Conservation (phyloP, 495 filamentous ascomycete genomes). For the Daldinia concentrica region DNA sequence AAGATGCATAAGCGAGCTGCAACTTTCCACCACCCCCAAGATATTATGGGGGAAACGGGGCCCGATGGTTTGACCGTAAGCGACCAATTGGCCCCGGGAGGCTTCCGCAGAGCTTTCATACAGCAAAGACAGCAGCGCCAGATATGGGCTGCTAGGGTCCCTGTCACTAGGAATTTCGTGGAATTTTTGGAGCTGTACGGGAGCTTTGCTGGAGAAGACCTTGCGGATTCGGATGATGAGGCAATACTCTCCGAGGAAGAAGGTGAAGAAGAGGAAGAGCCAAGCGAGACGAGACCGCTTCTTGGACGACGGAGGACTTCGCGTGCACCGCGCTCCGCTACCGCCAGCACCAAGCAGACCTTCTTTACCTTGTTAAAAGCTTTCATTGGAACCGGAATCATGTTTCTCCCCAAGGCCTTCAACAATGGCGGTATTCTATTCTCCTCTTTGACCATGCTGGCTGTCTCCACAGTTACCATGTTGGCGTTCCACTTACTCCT, state of each 20-base stretch:
- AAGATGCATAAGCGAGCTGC: slow-evolving; percentile 62
- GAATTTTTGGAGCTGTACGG: slow-evolving; percentile 76
- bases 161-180: slow-evolving; percentile 71
- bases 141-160: slow-evolving; percentile 54
- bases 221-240: slow-evolving; percentile 71
- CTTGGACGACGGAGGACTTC: slow-evolving; percentile 61
- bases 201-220: slow-evolving; percentile 75
- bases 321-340: slow-evolving; percentile 56
- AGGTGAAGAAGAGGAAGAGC: slow-evolving; percentile 50
- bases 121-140: slow-evolving; percentile 57
- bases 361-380: slow-evolving; percentile 76
- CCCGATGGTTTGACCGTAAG: slow-evolving; percentile 53
- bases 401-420: slow-evolving; percentile 75
- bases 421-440: slow-evolving; percentile 74
- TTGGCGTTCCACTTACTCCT: slow-evolving; percentile 72
- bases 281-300: slow-evolving; percentile 61
- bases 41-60: slow-evolving; percentile 40
- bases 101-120: slow-evolving; percentile 69
- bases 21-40: slow-evolving; percentile 63
- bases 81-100: slow-evolving; percentile 66
- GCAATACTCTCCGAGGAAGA: slow-evolving; percentile 56
- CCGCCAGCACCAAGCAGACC: slow-evolving; percentile 67
- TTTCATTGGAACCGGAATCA: slow-evolving; percentile 72
- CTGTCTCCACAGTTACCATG: slow-evolving; percentile 63
- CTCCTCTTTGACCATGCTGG: slow-evolving; percentile 66